Conservation (phyloP, 2,329 filamentous ascomycete genomes). For the Leptodontidium sp. region DNA sequence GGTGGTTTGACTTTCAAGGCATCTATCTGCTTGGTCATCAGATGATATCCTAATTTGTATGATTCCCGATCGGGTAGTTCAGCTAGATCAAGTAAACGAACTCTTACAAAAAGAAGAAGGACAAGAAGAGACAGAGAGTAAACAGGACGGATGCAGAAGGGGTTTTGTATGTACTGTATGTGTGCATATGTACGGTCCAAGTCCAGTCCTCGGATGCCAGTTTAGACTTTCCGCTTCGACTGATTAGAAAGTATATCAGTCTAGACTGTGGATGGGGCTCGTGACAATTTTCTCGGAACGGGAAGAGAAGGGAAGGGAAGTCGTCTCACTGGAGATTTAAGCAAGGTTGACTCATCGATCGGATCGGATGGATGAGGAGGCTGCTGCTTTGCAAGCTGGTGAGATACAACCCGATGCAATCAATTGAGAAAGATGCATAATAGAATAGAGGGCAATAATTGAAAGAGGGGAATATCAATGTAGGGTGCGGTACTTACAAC, state of each 20-base stretch:
- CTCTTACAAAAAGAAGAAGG: background rate
- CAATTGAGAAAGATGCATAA: background rate
- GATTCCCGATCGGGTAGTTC: background rate
- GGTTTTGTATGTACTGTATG: no score
- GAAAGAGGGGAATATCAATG: background rate
- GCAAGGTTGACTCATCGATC: background rate
- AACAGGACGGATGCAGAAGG: no score
- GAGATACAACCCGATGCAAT: background rate
- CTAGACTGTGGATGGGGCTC: conserved; percentile 9
- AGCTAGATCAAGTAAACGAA: background rate
- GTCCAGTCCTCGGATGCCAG: background rate
- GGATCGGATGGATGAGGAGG: background rate
- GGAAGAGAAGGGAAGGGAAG: background rate
- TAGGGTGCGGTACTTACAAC: background rate
- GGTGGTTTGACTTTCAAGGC: background rate
- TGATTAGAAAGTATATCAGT: conserved; percentile 16
- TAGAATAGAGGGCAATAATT: background rate
- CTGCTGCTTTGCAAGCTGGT: background rate
- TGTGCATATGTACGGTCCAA: background rate
- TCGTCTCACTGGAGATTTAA: background rate
- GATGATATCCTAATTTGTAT: background rate
- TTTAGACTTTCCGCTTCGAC: background rate
- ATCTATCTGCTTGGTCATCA: background rate
- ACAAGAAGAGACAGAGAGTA: background rate
- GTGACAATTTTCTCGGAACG: background rate